Percentiles rank a stretch among this genome's conserved stretches.
phyloP scores from a whole-genome alignment of 2,329 filamentous ascomycete genomes.

The Mycosphaerelloides madeirae region DNA sequence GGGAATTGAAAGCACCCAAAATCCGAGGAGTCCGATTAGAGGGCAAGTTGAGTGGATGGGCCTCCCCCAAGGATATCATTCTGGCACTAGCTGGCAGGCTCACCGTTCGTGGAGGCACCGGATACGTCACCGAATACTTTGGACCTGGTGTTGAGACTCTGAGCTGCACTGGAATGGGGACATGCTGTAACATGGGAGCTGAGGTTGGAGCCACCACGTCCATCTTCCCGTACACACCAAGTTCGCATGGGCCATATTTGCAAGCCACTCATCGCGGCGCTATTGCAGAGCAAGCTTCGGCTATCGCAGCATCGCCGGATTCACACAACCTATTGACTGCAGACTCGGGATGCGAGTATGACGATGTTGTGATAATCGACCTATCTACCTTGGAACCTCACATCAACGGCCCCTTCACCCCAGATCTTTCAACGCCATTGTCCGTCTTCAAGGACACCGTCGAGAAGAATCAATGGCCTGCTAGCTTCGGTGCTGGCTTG shows the following conservation, averaged over 20 bases:
- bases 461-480: constrained; percentile 80
- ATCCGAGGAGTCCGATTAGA: constrained; percentile 80
- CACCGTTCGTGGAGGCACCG: constrained; percentile 85
- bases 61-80: constrained; percentile 93
- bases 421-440: constrained; percentile 87
- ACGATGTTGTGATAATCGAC: constrained; percentile 85
- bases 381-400: constrained; percentile 62
- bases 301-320: constrained; percentile 54
- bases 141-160: constrained; percentile 80
- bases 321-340: constrained; percentile 66
- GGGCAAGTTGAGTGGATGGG: constrained; percentile 83
- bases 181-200: constrained; percentile 67
- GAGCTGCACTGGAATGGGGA: constrained; percentile 90
- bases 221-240: constrained; percentile 84
- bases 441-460: constrained; percentile 85
- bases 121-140: constrained; percentile 77
- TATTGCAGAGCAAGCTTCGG: constrained; percentile 63
- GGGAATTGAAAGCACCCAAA: constrained; percentile 94
- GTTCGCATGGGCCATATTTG: constrained; percentile 76
- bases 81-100: constrained; percentile 81
- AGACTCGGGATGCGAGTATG: constrained; percentile 79
- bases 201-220: constrained; percentile 96
- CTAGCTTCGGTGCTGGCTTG: constrained; percentile 83
- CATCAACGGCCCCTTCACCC: constrained; percentile 72
- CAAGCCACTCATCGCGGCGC: constrained; percentile 71